Conservation (phyloP, 2,329 filamentous ascomycete species). For the Sphaerostilbella broomeana region DNA sequence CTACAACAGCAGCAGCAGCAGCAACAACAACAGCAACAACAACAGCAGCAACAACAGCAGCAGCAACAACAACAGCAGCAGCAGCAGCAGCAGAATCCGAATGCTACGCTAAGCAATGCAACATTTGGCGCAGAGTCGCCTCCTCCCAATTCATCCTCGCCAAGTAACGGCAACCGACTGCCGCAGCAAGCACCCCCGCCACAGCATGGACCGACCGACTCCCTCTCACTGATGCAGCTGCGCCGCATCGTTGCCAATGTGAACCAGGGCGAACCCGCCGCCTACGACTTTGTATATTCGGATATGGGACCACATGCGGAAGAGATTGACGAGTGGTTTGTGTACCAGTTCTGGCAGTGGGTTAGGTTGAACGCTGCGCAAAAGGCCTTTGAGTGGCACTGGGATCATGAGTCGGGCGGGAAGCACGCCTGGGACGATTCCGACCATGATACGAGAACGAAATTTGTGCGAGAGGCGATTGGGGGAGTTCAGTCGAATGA, state of each 20-base stretch:
- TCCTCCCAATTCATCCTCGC: background rate
- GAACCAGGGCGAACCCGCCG: constrained; percentile 59
- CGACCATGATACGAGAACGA: constrained; percentile 45
- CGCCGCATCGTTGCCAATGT: constrained; percentile 68
- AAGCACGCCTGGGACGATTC: constrained; percentile 58
- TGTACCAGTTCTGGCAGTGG: constrained; percentile 82
- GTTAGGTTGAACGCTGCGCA: constrained; percentile 69
- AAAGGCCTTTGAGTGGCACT: constrained; percentile 69
- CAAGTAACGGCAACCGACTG: constrained; percentile 15
- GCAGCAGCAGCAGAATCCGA: constrained; percentile 8
- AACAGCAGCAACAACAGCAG: constrained; percentile 10
- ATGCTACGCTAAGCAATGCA: background rate
- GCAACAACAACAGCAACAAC: constrained; percentile 9
- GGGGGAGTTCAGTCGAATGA: constrained; percentile 38
- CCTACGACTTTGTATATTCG: constrained; percentile 80
- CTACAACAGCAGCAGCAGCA: constrained; percentile 8
- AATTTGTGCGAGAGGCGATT: constrained; percentile 53
- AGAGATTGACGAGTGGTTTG: constrained; percentile 97
- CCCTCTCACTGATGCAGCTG: constrained; percentile 68
- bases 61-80: constrained; percentile 9
- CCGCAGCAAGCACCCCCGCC: constrained; percentile 24
- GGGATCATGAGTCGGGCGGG: constrained; percentile 46
- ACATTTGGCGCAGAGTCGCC: background rate
- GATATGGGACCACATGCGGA: constrained; percentile 70
- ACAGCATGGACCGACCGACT: constrained; percentile 51